phyloP scores from a whole-genome alignment of 1,139 yeast species.

The Candida tropicalis region DNA sequence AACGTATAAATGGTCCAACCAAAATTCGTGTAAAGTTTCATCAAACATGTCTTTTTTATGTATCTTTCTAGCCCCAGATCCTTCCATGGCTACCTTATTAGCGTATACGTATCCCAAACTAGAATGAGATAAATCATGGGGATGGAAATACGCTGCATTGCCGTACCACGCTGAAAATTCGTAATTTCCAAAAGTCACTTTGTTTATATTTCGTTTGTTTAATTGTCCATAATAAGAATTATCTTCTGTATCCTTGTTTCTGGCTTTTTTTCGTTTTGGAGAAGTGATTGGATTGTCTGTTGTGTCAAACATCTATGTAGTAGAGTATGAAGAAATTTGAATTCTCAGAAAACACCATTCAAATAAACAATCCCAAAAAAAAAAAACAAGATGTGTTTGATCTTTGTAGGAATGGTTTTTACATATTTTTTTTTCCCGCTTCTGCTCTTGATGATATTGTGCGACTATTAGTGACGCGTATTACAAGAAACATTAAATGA shows the following conservation, averaged over 20 bases:
- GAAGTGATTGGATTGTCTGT: slow-evolving; percentile 3
- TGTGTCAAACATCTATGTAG: slow-evolving; percentile 9
- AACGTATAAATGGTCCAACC: slow-evolving; percentile 67
- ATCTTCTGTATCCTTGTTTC: slow-evolving; percentile 10
- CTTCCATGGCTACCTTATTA: slow-evolving; percentile 24
- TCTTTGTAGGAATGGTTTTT: no score
- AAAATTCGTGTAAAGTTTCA: slow-evolving; percentile 23
- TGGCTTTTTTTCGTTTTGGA: slow-evolving; percentile 7
- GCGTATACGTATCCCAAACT: slow-evolving; percentile 32
- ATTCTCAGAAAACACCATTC: not conserved
- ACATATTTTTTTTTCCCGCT: no score
- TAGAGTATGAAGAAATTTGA: not conserved
- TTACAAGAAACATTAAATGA: no score
- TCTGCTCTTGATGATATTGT: no score
- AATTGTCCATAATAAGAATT: slow-evolving; percentile 59
- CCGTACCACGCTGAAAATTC: slow-evolving; percentile 86
- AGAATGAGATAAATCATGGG: slow-evolving; percentile 26
- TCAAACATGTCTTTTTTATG: slow-evolving; percentile 11
- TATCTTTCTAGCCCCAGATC: slow-evolving; percentile 18
- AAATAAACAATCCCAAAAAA: not conserved
- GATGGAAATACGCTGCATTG: slow-evolving; percentile 68
- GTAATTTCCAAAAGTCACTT: slow-evolving; percentile 65
- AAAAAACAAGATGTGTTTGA: slow-evolving; percentile 1
- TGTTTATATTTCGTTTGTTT: slow-evolving; percentile 59
- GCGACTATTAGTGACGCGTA: no score